These are phyloP conservation scores for Tulasnella sp. DNA, from an alignment of 768 basidiomycete genomes.

Conservation along the genomic window DNA sequence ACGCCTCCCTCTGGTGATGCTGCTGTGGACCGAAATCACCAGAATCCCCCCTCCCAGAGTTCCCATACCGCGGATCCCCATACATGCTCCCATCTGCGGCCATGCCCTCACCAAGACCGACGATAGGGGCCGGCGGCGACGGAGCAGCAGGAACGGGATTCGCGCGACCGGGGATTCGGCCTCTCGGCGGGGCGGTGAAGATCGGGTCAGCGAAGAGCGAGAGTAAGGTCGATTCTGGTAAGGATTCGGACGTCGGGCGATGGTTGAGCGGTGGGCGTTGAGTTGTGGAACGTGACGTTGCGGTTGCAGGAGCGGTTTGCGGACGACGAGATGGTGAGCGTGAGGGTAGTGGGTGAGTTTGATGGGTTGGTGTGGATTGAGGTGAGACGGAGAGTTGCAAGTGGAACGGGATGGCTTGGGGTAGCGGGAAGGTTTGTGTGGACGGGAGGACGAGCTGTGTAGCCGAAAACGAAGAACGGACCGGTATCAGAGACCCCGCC, in stretches of 20 bases:
- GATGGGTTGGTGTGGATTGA: not conserved
- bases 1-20: no score
- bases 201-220: conserved; percentile 16
- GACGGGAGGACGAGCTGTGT: conserved; percentile 28
- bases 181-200: conserved; percentile 7
- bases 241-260: not conserved
- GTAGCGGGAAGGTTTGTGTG: conserved; percentile 26
- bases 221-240: not conserved
- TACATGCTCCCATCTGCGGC: conserved; percentile 21
- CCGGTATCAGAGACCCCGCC: not conserved
- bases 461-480: not conserved
- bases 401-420: conserved; percentile 27
- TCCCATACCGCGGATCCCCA: conserved; percentile 19
- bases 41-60: not conserved
- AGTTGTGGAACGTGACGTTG: not conserved
- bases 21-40: no score
- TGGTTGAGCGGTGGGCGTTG: not conserved
- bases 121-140: not conserved
- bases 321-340: conserved; percentile 13
- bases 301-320: not conserved
- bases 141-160: not conserved
- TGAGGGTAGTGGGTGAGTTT: not conserved
- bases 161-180: not conserved
- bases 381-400: conserved; percentile 27
- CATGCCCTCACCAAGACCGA: conserved; percentile 17